Evolutionary conservation across 805 yeast genomes (phyloP).

Genomic region (Cyberlindnera galapagoensis): DNA sequence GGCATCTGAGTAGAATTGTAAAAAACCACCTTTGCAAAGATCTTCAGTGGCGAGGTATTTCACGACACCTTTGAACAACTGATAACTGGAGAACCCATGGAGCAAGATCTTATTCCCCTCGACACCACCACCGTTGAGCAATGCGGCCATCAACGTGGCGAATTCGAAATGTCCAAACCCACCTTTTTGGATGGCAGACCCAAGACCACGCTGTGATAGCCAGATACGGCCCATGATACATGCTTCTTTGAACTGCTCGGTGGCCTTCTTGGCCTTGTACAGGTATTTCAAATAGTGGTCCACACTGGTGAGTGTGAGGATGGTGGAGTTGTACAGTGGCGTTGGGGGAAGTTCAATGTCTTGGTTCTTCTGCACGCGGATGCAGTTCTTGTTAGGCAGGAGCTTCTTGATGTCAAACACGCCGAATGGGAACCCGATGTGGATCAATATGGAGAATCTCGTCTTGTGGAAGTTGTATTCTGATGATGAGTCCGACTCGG

Average conservation of each 20-base stretch:
- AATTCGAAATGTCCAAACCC: constrained; percentile 96
- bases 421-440: constrained; percentile 67
- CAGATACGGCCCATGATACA: constrained; percentile 81
- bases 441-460: constrained; percentile 62
- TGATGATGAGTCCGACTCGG: constrained; percentile 36
- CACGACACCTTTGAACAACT: constrained; percentile 83
- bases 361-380: constrained; percentile 48
- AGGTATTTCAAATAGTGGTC: constrained; percentile 68
- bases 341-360: constrained; percentile 56
- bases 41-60: constrained; percentile 79
- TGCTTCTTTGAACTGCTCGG: constrained; percentile 84
- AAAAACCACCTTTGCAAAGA: constrained; percentile 51
- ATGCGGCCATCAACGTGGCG: constrained; percentile 69
- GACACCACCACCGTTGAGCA: constrained; percentile 77
- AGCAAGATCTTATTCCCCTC: constrained; percentile 70
- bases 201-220: constrained; percentile 82
- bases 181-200: constrained; percentile 53
- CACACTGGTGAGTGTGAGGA: constrained; percentile 62
- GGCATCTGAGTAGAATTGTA: constrained; percentile 53
- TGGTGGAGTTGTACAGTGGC: constrained; percentile 78
- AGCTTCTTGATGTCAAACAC: constrained; percentile 71
- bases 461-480: constrained; percentile 62
- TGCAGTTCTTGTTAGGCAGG: constrained; percentile 73
- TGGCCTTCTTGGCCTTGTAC: constrained; percentile 65
- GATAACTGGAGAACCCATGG: constrained; percentile 89